Evolutionary conservation across 2,329 filamentous ascomycete genomes (phyloP).

Genomic region (Penicillium sp.): DNA sequence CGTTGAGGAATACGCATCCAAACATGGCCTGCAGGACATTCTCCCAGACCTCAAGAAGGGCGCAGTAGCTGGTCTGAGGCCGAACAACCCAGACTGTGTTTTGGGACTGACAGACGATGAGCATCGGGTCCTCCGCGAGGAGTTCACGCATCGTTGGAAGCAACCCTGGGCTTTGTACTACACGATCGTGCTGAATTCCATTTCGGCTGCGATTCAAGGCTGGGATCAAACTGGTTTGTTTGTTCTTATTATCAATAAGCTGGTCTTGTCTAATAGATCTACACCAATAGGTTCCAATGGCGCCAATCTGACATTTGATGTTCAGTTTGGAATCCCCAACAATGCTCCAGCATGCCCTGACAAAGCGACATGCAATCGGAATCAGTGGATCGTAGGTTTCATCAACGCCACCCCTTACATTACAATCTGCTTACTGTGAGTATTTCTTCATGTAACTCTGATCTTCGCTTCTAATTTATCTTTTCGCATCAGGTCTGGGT

Average conservation of each 20-base stretch:
- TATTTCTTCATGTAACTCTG: slow-evolving; percentile 46
- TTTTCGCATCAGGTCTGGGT: slow-evolving; percentile 16
- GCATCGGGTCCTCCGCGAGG: slow-evolving; percentile 33
- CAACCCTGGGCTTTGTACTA: slow-evolving; percentile 6
- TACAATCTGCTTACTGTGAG: slow-evolving; percentile 20
- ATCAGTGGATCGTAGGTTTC: slow-evolving; percentile 55
- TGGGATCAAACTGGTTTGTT: slow-evolving; percentile 47
- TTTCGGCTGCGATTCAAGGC: slow-evolving; percentile 20
- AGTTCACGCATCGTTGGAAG: slow-evolving; percentile 29
- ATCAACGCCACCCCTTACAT: slow-evolving; percentile 46
- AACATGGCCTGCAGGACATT: slow-evolving; percentile 39
- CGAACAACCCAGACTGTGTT: slow-evolving; percentile 42
- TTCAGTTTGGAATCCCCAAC: slow-evolving; percentile 40
- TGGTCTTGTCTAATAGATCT: no score
- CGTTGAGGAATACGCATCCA: slow-evolving; percentile 41
- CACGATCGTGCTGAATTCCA: slow-evolving; percentile 6
- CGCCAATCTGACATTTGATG: slow-evolving; percentile 47
- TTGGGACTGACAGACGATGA: slow-evolving; percentile 37
- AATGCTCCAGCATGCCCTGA: slow-evolving; percentile 14
- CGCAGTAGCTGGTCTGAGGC: slow-evolving; percentile 47
- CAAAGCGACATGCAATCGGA: slow-evolving; percentile 25
- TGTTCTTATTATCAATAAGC: no score
- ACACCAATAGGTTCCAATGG: slow-evolving; percentile 38
- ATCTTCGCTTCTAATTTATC: slow-evolving; percentile 1
- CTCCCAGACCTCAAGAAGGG: slow-evolving; percentile 43